Conservation (phyloP, 2,329 filamentous ascomycete genomes). For the Cercospora sp. region DNA sequence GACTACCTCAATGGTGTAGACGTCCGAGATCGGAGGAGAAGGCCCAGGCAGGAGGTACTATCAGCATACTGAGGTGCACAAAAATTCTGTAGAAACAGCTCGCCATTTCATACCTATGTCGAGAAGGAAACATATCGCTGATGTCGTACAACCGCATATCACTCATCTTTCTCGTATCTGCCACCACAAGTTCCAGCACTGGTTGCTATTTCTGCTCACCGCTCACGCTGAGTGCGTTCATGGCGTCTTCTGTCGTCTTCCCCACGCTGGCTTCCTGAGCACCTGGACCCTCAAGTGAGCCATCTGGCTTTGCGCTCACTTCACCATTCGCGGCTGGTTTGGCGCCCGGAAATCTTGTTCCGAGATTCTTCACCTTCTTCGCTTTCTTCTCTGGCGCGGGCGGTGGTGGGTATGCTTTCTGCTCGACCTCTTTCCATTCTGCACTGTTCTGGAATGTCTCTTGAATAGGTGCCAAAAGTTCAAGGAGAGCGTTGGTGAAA, state of each 20-base stretch:
- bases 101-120: not conserved
- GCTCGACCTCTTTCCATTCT: slow-evolving; percentile 78
- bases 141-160: not conserved
- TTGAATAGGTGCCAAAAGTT: slow-evolving; percentile 76
- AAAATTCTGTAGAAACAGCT: not conserved
- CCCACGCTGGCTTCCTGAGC: slow-evolving; percentile 47
- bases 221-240: slow-evolving; percentile 38
- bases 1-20: not conserved
- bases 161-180: not conserved
- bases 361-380: slow-evolving; percentile 72
- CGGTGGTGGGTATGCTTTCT: slow-evolving; percentile 77
- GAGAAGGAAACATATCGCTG: not conserved
- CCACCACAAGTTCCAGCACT: not conserved
- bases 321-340: slow-evolving; percentile 28
- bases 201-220: slow-evolving; percentile 26
- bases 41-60: not conserved
- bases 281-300: slow-evolving; percentile 46
- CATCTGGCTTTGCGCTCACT: slow-evolving; percentile 49
- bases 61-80: not conserved
- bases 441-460: slow-evolving; percentile 66
- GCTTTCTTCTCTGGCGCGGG: slow-evolving; percentile 65
- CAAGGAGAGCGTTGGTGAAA: slow-evolving; percentile 69
- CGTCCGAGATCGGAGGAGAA: not conserved
- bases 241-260: slow-evolving; percentile 42
- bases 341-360: slow-evolving; percentile 61